Conservation (phyloP, 768 basidiomycete genomes). For the Mycena vulgaris region DNA sequence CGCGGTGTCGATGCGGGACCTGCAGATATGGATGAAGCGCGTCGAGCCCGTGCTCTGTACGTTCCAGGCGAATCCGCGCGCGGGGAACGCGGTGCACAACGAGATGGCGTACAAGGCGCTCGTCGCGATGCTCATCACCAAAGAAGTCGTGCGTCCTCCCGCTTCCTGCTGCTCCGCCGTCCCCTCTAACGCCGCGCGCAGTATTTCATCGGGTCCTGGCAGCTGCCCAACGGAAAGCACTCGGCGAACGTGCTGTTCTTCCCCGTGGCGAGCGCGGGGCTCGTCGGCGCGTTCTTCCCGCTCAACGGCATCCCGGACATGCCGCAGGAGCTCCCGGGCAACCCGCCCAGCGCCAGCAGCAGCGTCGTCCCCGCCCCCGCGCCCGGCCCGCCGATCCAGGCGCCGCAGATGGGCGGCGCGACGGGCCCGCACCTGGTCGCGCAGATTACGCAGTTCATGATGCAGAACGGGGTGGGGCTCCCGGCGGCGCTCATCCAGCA, state of each 20-base stretch:
- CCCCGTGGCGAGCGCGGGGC: constrained; percentile 45
- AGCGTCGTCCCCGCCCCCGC: constrained; percentile 25
- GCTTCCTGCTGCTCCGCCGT: background rate
- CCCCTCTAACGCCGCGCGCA: constrained; percentile 39
- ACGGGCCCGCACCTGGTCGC: constrained; percentile 5
- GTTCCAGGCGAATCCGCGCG: constrained; percentile 51
- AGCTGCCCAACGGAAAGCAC: constrained; percentile 56
- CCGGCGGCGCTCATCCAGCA: background rate
- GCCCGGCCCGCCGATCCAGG: constrained; percentile 1
- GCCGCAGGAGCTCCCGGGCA: constrained; percentile 49
- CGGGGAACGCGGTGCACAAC: constrained; percentile 57
- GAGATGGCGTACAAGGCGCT: constrained; percentile 60
- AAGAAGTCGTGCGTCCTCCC: constrained; percentile 59
- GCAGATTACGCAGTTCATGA: constrained; percentile 6
- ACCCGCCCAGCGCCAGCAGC: background rate
- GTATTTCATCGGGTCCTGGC: constrained; percentile 71
- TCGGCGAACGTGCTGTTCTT: constrained; percentile 67
- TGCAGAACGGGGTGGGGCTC: constrained; percentile 4
- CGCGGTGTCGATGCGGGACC: constrained; percentile 54
- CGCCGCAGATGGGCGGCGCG: constrained; percentile 3
- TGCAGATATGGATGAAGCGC: constrained; percentile 65
- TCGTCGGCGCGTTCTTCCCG: constrained; percentile 69
- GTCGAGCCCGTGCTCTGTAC: constrained; percentile 58
- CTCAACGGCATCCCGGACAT: constrained; percentile 67
- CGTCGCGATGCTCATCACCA: constrained; percentile 57